phyloP scores from a whole-genome alignment of 2,329 filamentous ascomycete species.

The Cryphonectria carpinicola region DNA sequence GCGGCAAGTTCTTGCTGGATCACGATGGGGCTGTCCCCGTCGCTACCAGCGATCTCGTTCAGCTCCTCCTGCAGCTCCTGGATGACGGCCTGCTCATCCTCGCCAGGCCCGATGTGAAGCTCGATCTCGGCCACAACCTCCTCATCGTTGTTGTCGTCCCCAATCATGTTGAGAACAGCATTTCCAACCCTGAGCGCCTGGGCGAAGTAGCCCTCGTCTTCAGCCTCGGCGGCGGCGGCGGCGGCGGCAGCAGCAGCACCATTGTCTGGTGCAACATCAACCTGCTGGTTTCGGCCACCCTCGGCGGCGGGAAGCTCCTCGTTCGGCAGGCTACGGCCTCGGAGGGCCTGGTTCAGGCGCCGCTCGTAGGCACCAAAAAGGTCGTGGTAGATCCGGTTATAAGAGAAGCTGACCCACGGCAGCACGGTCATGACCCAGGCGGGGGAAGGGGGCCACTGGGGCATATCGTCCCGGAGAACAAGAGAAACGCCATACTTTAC shows the following conservation, averaged over 20 bases:
- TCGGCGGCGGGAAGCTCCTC: constrained; percentile 29
- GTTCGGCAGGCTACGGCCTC: constrained; percentile 38
- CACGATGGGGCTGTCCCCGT: constrained; percentile 14
- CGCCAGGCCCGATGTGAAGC: constrained; percentile 38
- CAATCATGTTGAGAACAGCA: constrained; percentile 33
- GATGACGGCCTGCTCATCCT: constrained; percentile 37
- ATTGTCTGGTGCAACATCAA: constrained; percentile 22
- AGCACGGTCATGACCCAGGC: constrained; percentile 54
- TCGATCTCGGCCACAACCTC: constrained; percentile 32
- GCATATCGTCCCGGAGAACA: constrained; percentile 48
- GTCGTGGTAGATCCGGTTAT: constrained; percentile 50
- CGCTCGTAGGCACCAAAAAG: constrained; percentile 52
- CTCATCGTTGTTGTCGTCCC: constrained; percentile 41
- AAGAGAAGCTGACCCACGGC: constrained; percentile 48
- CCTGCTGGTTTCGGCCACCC: constrained; percentile 21
- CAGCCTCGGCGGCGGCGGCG: constrained; percentile 28
- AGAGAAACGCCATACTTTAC: constrained; percentile 53
- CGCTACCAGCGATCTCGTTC: constrained; percentile 33
- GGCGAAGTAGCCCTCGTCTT: constrained; percentile 33
- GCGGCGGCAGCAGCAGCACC: neutral
- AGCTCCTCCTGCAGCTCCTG: constrained; percentile 35
- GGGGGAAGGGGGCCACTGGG: constrained; percentile 58
- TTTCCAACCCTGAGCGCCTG: constrained; percentile 32
- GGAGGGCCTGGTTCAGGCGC: constrained; percentile 51
- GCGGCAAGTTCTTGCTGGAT: constrained; percentile 14